Conservation (phyloP, 1,139 yeast species). For the Geotrichum carabidarum region DNA sequence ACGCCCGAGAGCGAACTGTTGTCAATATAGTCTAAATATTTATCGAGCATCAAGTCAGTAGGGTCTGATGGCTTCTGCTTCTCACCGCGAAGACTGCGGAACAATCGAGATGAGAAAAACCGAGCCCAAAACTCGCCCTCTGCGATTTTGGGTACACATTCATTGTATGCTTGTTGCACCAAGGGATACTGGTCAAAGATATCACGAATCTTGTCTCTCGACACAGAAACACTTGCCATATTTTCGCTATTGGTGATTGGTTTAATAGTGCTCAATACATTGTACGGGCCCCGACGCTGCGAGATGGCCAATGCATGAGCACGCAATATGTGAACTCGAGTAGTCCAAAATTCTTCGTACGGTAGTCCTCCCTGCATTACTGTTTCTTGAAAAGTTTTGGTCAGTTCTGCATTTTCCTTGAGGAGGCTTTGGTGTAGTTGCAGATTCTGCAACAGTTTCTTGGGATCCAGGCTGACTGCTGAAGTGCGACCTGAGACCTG, state of each 20-base stretch:
- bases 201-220: slow-evolving; percentile 83
- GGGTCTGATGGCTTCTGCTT: slow-evolving; percentile 68
- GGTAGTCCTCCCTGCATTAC: slow-evolving; percentile 75
- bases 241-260: slow-evolving; percentile 69
- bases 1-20: slow-evolving; percentile 12
- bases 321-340: slow-evolving; percentile 70
- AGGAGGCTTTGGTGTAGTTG: slow-evolving; percentile 74
- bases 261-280: slow-evolving; percentile 85
- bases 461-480: slow-evolving; percentile 39
- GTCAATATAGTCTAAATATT: slow-evolving; percentile 47
- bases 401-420: slow-evolving; percentile 62
- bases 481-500: slow-evolving; percentile 3
- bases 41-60: slow-evolving; percentile 80
- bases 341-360: slow-evolving; percentile 83
- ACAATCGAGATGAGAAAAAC: slow-evolving; percentile 82
- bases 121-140: slow-evolving; percentile 98
- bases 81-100: slow-evolving; percentile 86
- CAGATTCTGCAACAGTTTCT: slow-evolving; percentile 57
- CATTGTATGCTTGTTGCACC: slow-evolving; percentile 83
- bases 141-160: slow-evolving; percentile 78
- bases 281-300: slow-evolving; percentile 89
- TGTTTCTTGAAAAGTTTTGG: slow-evolving; percentile 78
- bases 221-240: slow-evolving; percentile 84
- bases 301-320: slow-evolving; percentile 80
- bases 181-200: slow-evolving; percentile 91